Evolutionary conservation across 2,329 filamentous ascomycete genomes (phyloP).

Genomic region (Didymella exigua): DNA sequence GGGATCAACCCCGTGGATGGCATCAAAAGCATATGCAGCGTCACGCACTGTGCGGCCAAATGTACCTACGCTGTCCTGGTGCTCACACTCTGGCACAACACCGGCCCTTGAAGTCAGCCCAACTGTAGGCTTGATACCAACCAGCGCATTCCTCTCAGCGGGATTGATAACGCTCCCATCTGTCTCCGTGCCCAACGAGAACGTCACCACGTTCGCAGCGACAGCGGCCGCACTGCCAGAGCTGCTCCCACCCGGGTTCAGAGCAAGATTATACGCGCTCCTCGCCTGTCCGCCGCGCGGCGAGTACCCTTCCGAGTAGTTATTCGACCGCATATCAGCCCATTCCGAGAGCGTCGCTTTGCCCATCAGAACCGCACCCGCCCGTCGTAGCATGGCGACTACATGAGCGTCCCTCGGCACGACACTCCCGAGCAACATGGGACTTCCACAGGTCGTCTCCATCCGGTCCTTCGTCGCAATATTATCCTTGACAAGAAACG

Average conservation of each 20-base stretch:
- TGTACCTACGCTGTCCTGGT: constrained; percentile 72
- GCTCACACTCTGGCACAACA: constrained; percentile 66
- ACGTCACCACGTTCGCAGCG: constrained; percentile 65
- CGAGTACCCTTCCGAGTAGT: constrained; percentile 45
- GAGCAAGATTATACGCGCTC: constrained; percentile 68
- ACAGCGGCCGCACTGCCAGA: constrained; percentile 71
- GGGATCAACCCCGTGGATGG: constrained; percentile 68
- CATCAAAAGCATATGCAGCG: constrained; percentile 68
- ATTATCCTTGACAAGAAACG: constrained; percentile 73
- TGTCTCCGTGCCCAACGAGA: constrained; percentile 75
- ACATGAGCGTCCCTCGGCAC: constrained; percentile 72
- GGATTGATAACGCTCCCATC: constrained; percentile 72
- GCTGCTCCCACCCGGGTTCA: constrained; percentile 70
- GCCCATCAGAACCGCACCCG: constrained; percentile 70
- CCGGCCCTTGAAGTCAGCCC: constrained; percentile 68
- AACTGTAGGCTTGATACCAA: constrained; percentile 78
- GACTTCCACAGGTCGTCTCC: constrained; percentile 75
- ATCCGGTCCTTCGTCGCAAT: constrained; percentile 66
- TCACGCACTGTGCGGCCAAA: constrained; percentile 73
- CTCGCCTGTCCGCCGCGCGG: constrained; percentile 39
- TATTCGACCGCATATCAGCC: constrained; percentile 56
- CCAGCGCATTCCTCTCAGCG: constrained; percentile 69
- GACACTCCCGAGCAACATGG: constrained; percentile 67
- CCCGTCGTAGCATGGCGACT: constrained; percentile 64
- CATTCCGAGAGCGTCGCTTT: constrained; percentile 75